Evolutionary conservation across 2,329 filamentous ascomycete species (phyloP).

Genomic region (Penicillium sclerotiorum): DNA sequence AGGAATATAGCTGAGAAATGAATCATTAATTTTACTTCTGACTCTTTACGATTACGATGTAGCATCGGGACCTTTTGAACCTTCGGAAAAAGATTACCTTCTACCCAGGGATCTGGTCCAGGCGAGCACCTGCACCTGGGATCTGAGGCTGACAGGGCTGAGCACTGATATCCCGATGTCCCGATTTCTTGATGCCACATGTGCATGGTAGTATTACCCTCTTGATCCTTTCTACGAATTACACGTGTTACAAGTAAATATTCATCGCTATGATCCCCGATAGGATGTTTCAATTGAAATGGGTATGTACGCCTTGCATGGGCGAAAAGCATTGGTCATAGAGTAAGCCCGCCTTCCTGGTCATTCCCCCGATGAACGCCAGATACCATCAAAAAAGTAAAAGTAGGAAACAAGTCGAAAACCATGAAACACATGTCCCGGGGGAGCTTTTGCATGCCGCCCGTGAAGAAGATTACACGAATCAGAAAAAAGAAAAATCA

Average conservation of each 20-base stretch:
- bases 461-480: conserved; percentile 23
- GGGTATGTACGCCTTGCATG: conserved; percentile 34
- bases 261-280: too few relatives aligned
- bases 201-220: not conserved
- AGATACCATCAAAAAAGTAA: conserved; percentile 26
- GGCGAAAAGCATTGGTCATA: conserved; percentile 33
- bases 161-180: not conserved
- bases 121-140: not conserved
- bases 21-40: too few relatives aligned
- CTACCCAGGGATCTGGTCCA: too few relatives aligned
- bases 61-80: too few relatives aligned
- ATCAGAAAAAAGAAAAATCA: conserved; percentile 9
- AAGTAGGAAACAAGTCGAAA: conserved; percentile 19
- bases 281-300: too few relatives aligned
- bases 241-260: too few relatives aligned
- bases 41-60: too few relatives aligned
- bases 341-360: conserved; percentile 34
- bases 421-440: conserved; percentile 18
- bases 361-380: conserved; percentile 37
- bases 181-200: not conserved
- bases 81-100: too few relatives aligned
- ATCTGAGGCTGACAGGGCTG: conserved; percentile 1
- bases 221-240: too few relatives aligned
- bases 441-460: conserved; percentile 6
- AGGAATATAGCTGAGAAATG: not conserved